Conservation (phyloP, 768 basidiomycete genomes). For the Suillus decipiens region DNA sequence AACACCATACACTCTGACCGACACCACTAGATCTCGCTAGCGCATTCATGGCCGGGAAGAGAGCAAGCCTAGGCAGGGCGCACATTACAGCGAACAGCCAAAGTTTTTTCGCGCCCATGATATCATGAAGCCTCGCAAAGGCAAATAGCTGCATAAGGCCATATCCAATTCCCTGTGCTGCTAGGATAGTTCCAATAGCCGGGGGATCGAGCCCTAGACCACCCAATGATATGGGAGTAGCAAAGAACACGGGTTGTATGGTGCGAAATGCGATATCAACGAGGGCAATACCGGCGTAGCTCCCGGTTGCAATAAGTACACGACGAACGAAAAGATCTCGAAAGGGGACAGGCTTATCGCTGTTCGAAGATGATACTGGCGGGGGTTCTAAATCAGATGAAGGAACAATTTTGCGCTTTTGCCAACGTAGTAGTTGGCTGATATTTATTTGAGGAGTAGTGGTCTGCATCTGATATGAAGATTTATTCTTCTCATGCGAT, state of each 20-base stretch:
- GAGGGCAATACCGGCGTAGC: constrained; percentile 61
- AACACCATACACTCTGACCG: constrained; percentile 43
- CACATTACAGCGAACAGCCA: constrained; percentile 53
- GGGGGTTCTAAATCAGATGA: background rate
- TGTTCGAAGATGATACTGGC: background rate
- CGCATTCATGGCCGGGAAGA: constrained; percentile 45
- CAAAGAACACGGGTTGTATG: constrained; percentile 25
- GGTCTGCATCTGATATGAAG: background rate
- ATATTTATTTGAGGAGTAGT: background rate
- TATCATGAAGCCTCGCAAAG: constrained; percentile 55
- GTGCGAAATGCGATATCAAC: constrained; percentile 64
- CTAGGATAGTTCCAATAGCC: constrained; percentile 22
- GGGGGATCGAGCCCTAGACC: constrained; percentile 14
- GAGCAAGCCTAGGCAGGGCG: constrained; percentile 46
- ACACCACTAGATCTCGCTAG: constrained; percentile 22
- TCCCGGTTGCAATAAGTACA: constrained; percentile 54
- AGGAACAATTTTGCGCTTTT: background rate
- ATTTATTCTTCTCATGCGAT: background rate
- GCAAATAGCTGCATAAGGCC: constrained; percentile 57
- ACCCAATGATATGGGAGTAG: constrained; percentile 19
- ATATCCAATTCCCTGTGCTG: constrained; percentile 19
- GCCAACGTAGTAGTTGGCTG: background rate
- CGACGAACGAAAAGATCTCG: constrained; percentile 46
- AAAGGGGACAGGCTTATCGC: constrained; percentile 40
- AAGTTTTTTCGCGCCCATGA: constrained; percentile 57